Evolutionary conservation across 2,329 filamentous ascomycete species (phyloP).

Genomic region (Colletotrichum theobromicola): DNA sequence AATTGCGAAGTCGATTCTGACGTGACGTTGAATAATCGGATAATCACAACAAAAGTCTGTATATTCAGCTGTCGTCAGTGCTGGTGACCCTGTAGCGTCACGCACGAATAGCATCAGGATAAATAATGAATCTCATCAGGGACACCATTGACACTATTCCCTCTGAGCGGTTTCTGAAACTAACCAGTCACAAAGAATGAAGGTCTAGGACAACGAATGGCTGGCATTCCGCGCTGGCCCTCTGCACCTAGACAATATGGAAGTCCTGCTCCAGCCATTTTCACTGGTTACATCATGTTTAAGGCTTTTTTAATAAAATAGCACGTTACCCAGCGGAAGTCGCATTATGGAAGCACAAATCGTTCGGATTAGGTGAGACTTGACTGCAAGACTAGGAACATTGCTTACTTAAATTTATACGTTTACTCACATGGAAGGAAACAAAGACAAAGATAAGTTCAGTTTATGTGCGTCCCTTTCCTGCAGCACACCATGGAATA

Average conservation of each 20-base stretch:
- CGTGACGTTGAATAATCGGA: rapidly evolving
- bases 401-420: too few species aligned
- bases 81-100: rapidly evolving
- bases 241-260: too few species aligned
- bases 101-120: neutral
- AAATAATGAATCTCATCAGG: rapidly evolving
- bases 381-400: too few species aligned
- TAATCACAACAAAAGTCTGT: rapidly evolving
- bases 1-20: neutral
- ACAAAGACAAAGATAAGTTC: too few species aligned
- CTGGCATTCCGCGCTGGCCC: rapidly evolving
- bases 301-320: rapidly evolving
- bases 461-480: too few species aligned
- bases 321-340: rapidly evolving
- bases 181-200: neutral
- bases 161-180: neutral
- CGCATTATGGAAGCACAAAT: neutral
- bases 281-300: neutral
- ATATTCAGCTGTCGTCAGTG: rapidly evolving
- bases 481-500: neutral
- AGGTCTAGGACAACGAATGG: neutral
- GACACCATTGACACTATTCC: neutral
- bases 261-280: too few species aligned
- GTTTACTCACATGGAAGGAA: too few species aligned
- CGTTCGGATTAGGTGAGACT: too few species aligned